phyloP scores from a whole-genome alignment of 306 rosid genomes.

The Vigna unguiculata region DNA sequence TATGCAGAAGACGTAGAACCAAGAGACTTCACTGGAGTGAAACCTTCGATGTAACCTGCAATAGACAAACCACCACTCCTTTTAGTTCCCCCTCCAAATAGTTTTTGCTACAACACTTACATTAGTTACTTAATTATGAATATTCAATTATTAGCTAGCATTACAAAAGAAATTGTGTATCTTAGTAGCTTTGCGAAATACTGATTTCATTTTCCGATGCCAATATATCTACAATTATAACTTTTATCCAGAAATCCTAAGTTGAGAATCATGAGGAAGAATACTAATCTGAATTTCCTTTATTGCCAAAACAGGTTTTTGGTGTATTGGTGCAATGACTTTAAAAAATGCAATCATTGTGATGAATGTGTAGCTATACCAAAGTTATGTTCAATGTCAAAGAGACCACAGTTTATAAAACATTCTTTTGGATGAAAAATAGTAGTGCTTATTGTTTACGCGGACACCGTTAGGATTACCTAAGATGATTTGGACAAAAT shows the following conservation, averaged over 20 bases:
- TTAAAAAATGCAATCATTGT: neutral
- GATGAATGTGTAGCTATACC: neutral
- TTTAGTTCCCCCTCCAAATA: constrained; percentile 54
- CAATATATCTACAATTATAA: constrained; percentile 9
- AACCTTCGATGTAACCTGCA: constrained; percentile 80
- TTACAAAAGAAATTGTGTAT: constrained; percentile 11
- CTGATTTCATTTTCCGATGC: constrained; percentile 7
- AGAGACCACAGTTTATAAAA: neutral
- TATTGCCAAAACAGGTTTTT: constrained; percentile 28
- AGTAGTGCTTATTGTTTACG: neutral
- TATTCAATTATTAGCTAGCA: constrained; percentile 5
- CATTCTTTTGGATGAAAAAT: neutral
- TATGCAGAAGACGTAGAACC: constrained; percentile 85
- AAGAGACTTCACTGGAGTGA: constrained; percentile 96
- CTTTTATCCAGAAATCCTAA: constrained; percentile 14
- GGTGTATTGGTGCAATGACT: neutral
- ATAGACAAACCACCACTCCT: constrained; percentile 51
- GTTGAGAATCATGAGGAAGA: constrained; percentile 11
- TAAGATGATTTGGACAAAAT: neutral
- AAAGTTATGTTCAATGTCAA: neutral
- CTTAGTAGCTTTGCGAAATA: neutral
- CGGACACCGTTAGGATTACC: neutral
- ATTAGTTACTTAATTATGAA: constrained; percentile 38
- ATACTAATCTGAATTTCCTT: constrained; percentile 12
- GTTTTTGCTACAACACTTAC: constrained; percentile 24